Evolutionary conservation across 805 yeast genomes (phyloP), one percentile per base, ranked within the genome.

Genomic region (Candida manassasensis): DNA sequence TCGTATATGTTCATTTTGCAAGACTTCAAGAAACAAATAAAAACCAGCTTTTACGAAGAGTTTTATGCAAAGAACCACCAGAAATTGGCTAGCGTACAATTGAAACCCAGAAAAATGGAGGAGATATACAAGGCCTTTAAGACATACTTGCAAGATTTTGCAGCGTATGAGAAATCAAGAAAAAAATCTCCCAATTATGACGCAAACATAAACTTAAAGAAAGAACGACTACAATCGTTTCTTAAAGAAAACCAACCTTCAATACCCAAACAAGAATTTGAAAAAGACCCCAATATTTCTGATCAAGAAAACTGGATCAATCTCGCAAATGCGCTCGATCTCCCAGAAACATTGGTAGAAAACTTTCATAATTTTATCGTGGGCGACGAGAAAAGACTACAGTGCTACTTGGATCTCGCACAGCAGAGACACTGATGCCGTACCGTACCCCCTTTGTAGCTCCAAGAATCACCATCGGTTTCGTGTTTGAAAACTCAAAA

Each of bases 321-420:
- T 4, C 35, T 64, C 9, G 45, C 61, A 29, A 57, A 59, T 25
- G 34, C 32, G 9, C 31, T 37, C 19, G 15, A 45, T 2, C 28
- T 63, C 2, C 53, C 59, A 3, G 32, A 27, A 3, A 25, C 21
- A 4, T 35, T 63, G 4, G 61, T 44, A 2, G 52, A 57, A 22
- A 45, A 55, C 32, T 49, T 53, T 14, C 45, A 48, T 15, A 67
- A 67, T 37, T 67, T 62, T 41, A 44, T 67, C 7, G 56, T 67
- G 7, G 72, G 71, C 3, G 69, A 64, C 35, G 63, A 58, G 15
- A 67, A 67, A 41, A 44, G 72, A 22, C 42, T 57, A 9, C 50
- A 47, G 21, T 44, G 53, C 32, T 64, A 63, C 36, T 19, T 49
- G 25, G 43, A 43, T 12, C 29, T 28, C 9, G 11, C 15, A 27